Percentiles rank a stretch among this genome's conserved stretches.
Conservation (phyloP, 768 basidiomycete species). For the Mycena kentingensis region DNA sequence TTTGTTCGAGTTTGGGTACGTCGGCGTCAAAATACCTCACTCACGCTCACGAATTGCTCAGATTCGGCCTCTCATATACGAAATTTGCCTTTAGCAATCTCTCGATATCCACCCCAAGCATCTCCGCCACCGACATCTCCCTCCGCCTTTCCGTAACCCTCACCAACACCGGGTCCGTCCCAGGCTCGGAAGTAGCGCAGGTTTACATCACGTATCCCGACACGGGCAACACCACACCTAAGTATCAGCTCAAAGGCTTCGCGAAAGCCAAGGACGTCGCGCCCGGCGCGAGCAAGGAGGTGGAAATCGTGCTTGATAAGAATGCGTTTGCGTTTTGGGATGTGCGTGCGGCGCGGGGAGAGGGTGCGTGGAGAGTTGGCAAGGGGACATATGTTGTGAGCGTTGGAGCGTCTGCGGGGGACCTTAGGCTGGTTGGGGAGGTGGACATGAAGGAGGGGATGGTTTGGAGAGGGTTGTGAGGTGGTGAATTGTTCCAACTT, state of each 20-base stretch:
- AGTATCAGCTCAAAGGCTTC: conserved; percentile 66
- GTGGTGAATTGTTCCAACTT: too few relatives aligned
- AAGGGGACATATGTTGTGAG: conserved; percentile 52
- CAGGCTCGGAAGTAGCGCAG: conserved; percentile 68
- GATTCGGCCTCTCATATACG: conserved; percentile 77
- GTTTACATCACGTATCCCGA: conserved; percentile 60
- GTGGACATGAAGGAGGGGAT: conserved; percentile 41
- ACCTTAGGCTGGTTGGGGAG: conserved; percentile 30
- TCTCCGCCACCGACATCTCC: conserved; percentile 30
- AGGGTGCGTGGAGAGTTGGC: conserved; percentile 50
- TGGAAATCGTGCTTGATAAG: conserved; percentile 57
- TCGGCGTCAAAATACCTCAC: conserved; percentile 10
- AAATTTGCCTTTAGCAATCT: conserved; percentile 59
- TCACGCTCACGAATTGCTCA: conserved; percentile 28
- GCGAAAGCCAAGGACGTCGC: conserved; percentile 55
- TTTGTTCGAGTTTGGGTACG: conserved; percentile 70
- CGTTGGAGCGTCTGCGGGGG: conserved; percentile 46
- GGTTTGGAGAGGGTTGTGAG: conserved; percentile 57
- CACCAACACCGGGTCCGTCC: conserved; percentile 53
- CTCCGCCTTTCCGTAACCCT: conserved; percentile 50
- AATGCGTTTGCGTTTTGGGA: conserved; percentile 73
- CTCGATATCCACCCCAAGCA: conserved; percentile 32
- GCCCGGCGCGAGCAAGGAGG: conserved; percentile 44
- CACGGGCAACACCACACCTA: conserved; percentile 54
- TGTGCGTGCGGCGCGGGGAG: conserved; percentile 27